phyloP scores from a whole-genome alignment of 208 protist genomes.

The Naegleria fowleri region DNA sequence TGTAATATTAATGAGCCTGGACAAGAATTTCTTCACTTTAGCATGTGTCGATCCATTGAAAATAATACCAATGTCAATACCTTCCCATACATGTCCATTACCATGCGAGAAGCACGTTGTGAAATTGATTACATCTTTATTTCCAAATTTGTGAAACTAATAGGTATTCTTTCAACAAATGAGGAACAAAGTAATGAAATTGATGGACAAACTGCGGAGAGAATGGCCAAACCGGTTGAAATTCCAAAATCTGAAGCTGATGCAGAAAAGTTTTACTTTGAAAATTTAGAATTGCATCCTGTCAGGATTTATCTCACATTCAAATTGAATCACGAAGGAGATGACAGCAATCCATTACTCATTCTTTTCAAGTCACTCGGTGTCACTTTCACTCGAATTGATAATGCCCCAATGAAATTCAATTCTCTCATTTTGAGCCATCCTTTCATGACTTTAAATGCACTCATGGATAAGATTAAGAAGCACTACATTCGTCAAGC shows the following conservation, averaged over 20 bases:
- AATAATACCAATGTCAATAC: background rate
- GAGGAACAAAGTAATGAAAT: background rate
- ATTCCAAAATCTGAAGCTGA: background rate
- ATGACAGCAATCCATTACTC: background rate
- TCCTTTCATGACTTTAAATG: background rate
- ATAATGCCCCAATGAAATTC: background rate
- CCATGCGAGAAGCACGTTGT: background rate
- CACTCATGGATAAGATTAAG: background rate
- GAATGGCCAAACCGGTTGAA: background rate
- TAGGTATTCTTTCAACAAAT: background rate
- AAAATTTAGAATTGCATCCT: background rate
- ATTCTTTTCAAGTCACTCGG: background rate
- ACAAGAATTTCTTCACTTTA: conserved; percentile 17
- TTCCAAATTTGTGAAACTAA: background rate
- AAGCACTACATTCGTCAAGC: background rate
- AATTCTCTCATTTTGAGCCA: background rate
- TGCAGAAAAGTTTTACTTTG: conserved; percentile 11
- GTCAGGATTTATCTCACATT: background rate
- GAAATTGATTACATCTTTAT: conserved; percentile 22
- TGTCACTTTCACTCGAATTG: background rate
- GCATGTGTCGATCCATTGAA: background rate
- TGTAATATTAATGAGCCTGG: background rate
- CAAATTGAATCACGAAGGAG: background rate
- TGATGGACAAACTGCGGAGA: background rate
- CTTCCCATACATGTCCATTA: background rate